Base-by-base conservation (phyloP, 805 yeast genomes). In the Ogataea chonburiensis region DNA sequence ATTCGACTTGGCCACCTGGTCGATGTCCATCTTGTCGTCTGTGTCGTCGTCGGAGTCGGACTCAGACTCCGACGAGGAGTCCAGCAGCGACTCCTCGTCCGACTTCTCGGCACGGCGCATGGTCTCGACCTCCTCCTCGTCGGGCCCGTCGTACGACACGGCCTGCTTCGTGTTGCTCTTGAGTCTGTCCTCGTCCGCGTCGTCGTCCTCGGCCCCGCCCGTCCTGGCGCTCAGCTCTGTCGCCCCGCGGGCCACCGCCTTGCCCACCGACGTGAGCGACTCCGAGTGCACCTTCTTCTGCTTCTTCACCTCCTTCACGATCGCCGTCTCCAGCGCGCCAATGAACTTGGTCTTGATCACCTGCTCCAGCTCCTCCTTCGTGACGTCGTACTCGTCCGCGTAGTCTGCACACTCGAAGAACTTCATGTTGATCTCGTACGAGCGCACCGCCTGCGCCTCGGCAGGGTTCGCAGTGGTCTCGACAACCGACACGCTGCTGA, bases 81-180 rank as follows among this genome's bases (percentile, higher is more conserved):
- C 40, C 20, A 39, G 32, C 30, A 47, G 28, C 36, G 75, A 82
- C 51, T 81, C 93, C 46, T 79, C 87, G 40, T 81, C 79, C 25
- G 89, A 78, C 51, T 81, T 76, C 60, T 83, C 91, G 33, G 85
- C 95, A 53, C 73, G 74, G 63, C 80, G 80, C 89, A 86, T 85
- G 34, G 86, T 85, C 59, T 87, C 97, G 43, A 86, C 68, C 57
- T 89, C 97, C 19, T 87, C 98, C 45, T 89, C 97, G 64, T 89
- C 98, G 21, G 96, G 96, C 11, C 79, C 95, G 46, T 89, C 98
- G 52, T 87, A 87, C 2, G 96, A 87, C 24, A 85, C 91, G 12
- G 95, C 80, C 65, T 89, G 95, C 52, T 87, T 86, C 24, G 79
- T 70, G 49, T 81, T 81, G 35, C 72, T 65, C 46, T 69, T 74